phyloP scores from a whole-genome alignment of 2,329 filamentous ascomycete species.

The Ascosphaera apis region DNA sequence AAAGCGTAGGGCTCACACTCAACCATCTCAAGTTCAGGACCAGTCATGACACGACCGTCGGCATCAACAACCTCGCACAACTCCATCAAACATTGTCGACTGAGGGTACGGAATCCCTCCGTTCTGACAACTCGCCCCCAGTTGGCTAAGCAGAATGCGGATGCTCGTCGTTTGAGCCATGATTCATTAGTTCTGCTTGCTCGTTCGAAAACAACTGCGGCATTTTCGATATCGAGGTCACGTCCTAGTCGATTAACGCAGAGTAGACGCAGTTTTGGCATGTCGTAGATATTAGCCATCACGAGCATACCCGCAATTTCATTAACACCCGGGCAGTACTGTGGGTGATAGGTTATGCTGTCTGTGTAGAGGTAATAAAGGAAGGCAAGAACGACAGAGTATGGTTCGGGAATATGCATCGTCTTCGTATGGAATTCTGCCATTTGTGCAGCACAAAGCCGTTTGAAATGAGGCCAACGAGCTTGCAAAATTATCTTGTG shows the following conservation, averaged over 20 bases:
- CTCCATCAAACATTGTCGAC: constrained; percentile 60
- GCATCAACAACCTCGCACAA: constrained; percentile 82
- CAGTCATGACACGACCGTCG: constrained; percentile 74
- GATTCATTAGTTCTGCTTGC: constrained; percentile 77
- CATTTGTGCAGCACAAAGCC: constrained; percentile 86
- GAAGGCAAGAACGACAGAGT: constrained; percentile 81
- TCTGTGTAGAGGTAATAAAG: constrained; percentile 94
- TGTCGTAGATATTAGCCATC: constrained; percentile 96
- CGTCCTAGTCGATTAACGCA: constrained; percentile 77
- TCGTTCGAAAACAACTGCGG: constrained; percentile 89
- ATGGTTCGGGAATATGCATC: constrained; percentile 95
- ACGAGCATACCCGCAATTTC: constrained; percentile 88
- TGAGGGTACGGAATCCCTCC: constrained; percentile 60
- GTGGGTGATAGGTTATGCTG: constrained; percentile 44
- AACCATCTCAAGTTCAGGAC: constrained; percentile 52
- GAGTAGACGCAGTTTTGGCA: constrained; percentile 72
- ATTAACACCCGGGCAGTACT: constrained; percentile 39
- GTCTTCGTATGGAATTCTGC: constrained; percentile 89
- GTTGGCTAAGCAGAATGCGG: constrained; percentile 70
- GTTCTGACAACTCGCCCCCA: constrained; percentile 91
- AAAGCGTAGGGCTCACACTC: constrained; percentile 28
- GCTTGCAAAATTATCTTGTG: constrained; percentile 87
- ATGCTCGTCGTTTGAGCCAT: constrained; percentile 75
- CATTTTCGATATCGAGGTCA: constrained; percentile 83
- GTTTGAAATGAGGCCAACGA: constrained; percentile 88